Percentiles rank a stretch among this genome's conserved stretches.
These are phyloP conservation scores for Brassica carinata DNA, from an alignment of 345 rosid genomes.

Conservation along the genomic window DNA sequence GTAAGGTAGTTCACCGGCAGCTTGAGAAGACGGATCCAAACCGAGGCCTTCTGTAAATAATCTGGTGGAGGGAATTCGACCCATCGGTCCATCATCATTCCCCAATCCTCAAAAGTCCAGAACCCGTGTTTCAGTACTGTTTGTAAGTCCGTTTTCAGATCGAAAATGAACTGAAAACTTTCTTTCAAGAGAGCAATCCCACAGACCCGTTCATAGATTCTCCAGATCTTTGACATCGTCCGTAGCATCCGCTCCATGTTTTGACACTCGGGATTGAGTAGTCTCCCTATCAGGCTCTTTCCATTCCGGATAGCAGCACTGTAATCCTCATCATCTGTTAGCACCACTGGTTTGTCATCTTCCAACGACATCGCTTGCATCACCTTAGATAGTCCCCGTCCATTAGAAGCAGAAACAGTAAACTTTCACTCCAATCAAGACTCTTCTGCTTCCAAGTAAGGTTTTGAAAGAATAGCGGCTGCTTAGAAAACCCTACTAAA, in stretches of 20 bases:
- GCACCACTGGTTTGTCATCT: neutral
- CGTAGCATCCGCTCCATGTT: neutral
- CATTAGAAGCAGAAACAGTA: neutral
- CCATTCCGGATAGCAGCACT: neutral
- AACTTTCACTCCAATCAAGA: too few relatives aligned
- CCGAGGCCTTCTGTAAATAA: neutral
- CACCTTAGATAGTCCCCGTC: neutral
- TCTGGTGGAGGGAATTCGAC: neutral
- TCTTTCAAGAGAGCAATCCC: neutral
- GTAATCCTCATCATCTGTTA: neutral
- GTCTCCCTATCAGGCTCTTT: neutral
- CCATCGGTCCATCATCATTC: neutral
- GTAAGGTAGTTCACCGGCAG: neutral
- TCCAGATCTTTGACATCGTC: neutral
- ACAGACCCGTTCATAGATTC: neutral
- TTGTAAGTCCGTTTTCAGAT: neutral
- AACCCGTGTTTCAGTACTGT: neutral
- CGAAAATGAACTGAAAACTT: neutral
- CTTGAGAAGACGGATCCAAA: neutral
- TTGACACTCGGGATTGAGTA: neutral
- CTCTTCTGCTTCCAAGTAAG: too few relatives aligned
- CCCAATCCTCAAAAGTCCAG: neutral
- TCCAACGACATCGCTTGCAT: too few relatives aligned
- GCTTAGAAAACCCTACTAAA: neutral
- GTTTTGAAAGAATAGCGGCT: neutral